Evolutionary conservation across 306 rosid genomes (phyloP), one percentile per base, ranked within the genome.

Genomic region (Clitoria ternatea): DNA sequence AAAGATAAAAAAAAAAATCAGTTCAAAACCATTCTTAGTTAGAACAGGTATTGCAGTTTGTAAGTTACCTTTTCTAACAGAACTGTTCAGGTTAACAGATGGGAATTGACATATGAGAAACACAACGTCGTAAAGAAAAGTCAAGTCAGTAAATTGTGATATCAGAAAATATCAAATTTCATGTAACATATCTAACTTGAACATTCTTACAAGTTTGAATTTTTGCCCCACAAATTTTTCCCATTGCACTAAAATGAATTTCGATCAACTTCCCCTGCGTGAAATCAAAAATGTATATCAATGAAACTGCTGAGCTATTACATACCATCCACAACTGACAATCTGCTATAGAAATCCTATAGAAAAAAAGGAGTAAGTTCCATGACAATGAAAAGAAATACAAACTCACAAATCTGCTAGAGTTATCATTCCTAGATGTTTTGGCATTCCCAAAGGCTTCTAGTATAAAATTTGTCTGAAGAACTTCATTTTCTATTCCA

Each of bases 391-490:
- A 70, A 74, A 80, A 49, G 44, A 43, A 44, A 59, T 36, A 70
- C 45, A 73, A 79, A 91, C 99, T 83, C 82, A 95, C 99, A 78
- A 89, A 91, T 91, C 99, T 81, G 82, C 99, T 95, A 73, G 97
- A 87, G 75, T 95, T 91, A 77, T 81, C 79, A 82, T 89, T 95
- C 77, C 87, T 79, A 55, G 88, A 86, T 60, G 97, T 89, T 83
- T 89, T 91, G 19, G 99, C 99, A 81, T 87, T 95, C 60, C 99
- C 99, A 81, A 95, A 91, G 66, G 96, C 89, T 85, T 95, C 99
- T 39, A 95, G 83, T 75, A 95, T 79, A 81, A 36, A 80, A 76
- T 85, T 95, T 57, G 93, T 77, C 80, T 79, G 89, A 48, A 88
- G 85, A 75, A 95, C 79, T 78, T 82, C 87, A 76, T 73, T 73